A percentile compares a stretch with the other conserved stretches of the same genome.
phyloP scores from a whole-genome alignment of 164 flowering plant species.

The Platanus orientalis region DNA sequence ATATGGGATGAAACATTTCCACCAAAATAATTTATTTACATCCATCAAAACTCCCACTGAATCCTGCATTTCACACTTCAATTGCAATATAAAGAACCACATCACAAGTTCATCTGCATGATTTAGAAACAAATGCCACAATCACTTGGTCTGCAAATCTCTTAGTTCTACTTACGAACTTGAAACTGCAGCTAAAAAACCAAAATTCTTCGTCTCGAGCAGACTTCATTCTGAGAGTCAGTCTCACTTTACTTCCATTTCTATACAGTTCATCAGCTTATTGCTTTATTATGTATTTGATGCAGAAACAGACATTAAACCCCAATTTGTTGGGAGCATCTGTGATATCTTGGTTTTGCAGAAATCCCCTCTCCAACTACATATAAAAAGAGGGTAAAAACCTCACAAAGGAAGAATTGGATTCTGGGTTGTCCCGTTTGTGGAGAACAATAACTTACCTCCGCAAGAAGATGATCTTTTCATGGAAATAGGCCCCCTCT shows the following conservation, averaged over 20 bases:
- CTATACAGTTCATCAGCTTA: neutral
- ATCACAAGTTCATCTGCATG: neutral
- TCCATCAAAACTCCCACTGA: too few species aligned
- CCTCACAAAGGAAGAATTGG: constrained; percentile 38
- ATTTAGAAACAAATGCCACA: neutral
- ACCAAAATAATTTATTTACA: too few species aligned
- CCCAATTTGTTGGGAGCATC: neutral
- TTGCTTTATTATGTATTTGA: neutral
- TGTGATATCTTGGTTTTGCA: neutral
- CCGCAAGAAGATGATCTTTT: constrained; percentile 46
- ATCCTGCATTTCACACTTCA: neutral
- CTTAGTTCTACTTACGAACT: neutral
- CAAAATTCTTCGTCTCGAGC: neutral
- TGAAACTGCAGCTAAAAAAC: neutral
- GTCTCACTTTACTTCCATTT: neutral
- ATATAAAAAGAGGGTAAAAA: neutral
- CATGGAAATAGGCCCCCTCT: constrained; percentile 39
- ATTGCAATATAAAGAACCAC: neutral
- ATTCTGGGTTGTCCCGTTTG: constrained; percentile 29
- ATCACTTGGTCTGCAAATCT: neutral
- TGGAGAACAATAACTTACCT: constrained; percentile 31
- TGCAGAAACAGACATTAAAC: neutral
- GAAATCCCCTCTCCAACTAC: neutral
- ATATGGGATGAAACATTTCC: too few species aligned
- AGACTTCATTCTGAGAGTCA: neutral